phyloP scores from a whole-genome alignment of 1,139 yeast genomes.

The Suhomyces bokatorum region DNA sequence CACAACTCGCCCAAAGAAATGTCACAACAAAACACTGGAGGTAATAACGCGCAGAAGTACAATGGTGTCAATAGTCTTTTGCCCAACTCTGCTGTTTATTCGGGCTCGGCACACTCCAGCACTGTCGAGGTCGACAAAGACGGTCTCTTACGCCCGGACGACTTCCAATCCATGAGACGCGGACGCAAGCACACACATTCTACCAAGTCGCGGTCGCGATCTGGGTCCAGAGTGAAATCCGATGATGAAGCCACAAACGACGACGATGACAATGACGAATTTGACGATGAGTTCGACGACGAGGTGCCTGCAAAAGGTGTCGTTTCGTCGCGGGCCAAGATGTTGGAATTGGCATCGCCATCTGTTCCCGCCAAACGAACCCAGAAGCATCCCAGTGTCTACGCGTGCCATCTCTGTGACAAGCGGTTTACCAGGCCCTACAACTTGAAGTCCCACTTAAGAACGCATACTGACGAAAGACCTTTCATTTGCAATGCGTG shows the following conservation, averaged over 20 bases:
- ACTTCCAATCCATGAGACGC: conserved; percentile 30
- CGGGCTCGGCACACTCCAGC: conserved; percentile 13
- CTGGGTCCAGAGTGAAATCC: conserved; percentile 15
- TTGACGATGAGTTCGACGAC: conserved; percentile 15
- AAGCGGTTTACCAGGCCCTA: conserved; percentile 90
- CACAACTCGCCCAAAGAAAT: conserved; percentile 22
- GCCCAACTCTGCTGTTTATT: conserved; percentile 20
- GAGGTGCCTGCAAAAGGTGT: conserved; percentile 9
- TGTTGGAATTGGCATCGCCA: conserved; percentile 62
- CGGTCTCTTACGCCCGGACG: conserved; percentile 37
- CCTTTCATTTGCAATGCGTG: conserved; percentile 87
- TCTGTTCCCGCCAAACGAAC: conserved; percentile 52
- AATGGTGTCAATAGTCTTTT: conserved; percentile 14
- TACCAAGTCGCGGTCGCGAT: conserved; percentile 20
- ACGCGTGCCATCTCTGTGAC: conserved; percentile 82
- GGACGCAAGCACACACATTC: conserved; percentile 38
- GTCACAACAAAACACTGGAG: conserved; percentile 15
- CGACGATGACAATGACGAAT: conserved; percentile 16
- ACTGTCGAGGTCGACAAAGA: conserved; percentile 14
- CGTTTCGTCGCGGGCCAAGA: conserved; percentile 51
- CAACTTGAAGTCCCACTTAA: conserved; percentile 83
- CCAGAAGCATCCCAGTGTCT: conserved; percentile 77
- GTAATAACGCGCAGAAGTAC: conserved; percentile 5
- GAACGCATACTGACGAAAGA: conserved; percentile 93
- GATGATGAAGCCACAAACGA: conserved; percentile 17